phyloP scores from a whole-genome alignment of 805 yeast species.

The Yarrowia sp. region DNA sequence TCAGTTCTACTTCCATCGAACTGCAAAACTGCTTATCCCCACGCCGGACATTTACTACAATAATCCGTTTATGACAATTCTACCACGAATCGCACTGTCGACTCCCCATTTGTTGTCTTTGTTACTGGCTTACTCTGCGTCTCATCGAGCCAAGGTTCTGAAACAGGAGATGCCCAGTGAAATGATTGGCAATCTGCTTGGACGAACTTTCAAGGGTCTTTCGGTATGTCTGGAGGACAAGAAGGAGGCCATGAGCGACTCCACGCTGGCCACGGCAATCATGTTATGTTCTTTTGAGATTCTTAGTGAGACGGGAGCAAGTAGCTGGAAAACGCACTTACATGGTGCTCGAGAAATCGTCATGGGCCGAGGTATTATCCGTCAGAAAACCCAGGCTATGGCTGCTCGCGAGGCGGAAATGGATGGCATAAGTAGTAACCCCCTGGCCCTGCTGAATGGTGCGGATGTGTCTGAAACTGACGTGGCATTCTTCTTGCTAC shows the following conservation, averaged over 20 bases:
- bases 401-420: background rate
- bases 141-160: slow-evolving; percentile 37
- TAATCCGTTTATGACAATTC: slow-evolving; percentile 61
- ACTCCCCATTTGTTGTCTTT: slow-evolving; percentile 55
- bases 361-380: slow-evolving; percentile 45
- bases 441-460: slow-evolving; percentile 10
- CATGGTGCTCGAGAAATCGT: slow-evolving; percentile 66
- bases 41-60: slow-evolving; percentile 55
- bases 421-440: background rate
- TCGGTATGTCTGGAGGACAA: slow-evolving; percentile 49
- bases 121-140: slow-evolving; percentile 50
- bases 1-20: slow-evolving; percentile 59
- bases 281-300: slow-evolving; percentile 57
- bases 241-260: slow-evolving; percentile 56
- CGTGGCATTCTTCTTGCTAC: slow-evolving; percentile 52
- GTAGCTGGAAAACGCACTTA: slow-evolving; percentile 59
- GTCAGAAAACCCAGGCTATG: background rate
- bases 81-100: slow-evolving; percentile 67
- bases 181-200: slow-evolving; percentile 51
- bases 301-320: slow-evolving; percentile 39
- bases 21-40: slow-evolving; percentile 61
- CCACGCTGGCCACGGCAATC: slow-evolving; percentile 60
- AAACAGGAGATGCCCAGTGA: slow-evolving; percentile 33
- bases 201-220: slow-evolving; percentile 57
- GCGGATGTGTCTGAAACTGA: slow-evolving; percentile 32